Conservation (phyloP, 1,284 basidiomycete species). For the Boletus austroedulis region DNA sequence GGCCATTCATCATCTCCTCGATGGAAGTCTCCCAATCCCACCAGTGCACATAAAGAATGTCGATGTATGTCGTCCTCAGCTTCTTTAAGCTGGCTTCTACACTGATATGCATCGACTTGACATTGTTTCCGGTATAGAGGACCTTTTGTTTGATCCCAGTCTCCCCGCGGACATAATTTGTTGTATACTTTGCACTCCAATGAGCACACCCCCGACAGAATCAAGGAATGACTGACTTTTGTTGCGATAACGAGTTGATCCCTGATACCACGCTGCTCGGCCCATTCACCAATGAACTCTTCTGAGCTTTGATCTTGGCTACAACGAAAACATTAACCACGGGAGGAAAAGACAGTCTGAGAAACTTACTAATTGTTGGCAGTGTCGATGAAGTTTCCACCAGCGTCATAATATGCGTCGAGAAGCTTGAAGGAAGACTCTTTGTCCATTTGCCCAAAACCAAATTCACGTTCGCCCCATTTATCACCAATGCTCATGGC, state of each 20-base stretch:
- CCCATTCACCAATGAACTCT: slow-evolving; percentile 47
- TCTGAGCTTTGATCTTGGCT: slow-evolving; percentile 44
- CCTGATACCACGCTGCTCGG: slow-evolving; percentile 40
- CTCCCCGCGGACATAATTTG: slow-evolving; percentile 27
- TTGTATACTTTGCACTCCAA: slow-evolving; percentile 31
- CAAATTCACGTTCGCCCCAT: slow-evolving; percentile 38
- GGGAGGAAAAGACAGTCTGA: not conserved
- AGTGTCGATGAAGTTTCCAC: slow-evolving; percentile 43
- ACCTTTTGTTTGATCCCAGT: slow-evolving; percentile 22
- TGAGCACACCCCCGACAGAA: not conserved
- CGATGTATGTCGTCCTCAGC: not conserved
- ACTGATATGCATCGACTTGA: slow-evolving; percentile 34
- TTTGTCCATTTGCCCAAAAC: slow-evolving; percentile 40
- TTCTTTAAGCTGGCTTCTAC: not conserved
- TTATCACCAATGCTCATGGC: slow-evolving; percentile 53
- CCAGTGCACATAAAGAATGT: not conserved
- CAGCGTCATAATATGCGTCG: slow-evolving; percentile 40
- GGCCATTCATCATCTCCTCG: slow-evolving; percentile 45
- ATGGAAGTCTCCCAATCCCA: slow-evolving; percentile 37
- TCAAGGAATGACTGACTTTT: slow-evolving; percentile 33
- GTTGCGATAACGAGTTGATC: slow-evolving; percentile 49
- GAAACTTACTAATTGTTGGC: slow-evolving; percentile 35
- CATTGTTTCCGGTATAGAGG: slow-evolving; percentile 39
- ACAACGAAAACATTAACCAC: not conserved
- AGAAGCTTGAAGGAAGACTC: slow-evolving; percentile 41